These are phyloP conservation scores for Phaeosphaeria sp. DNA, from an alignment of 2,329 filamentous ascomycete species.

Conservation along the genomic window DNA sequence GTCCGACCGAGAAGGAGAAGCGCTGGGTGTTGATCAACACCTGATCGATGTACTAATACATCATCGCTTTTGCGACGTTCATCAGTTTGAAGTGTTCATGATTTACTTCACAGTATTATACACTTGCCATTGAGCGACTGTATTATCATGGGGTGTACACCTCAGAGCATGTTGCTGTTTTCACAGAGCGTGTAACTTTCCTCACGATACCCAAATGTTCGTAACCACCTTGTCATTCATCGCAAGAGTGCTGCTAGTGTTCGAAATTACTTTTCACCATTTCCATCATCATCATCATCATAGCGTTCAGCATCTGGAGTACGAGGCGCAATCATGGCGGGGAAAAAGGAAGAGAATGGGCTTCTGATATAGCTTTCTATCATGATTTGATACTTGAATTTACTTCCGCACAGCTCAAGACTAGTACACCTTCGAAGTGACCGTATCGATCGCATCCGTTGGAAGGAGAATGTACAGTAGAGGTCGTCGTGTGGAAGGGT, in stretches of 20 bases:
- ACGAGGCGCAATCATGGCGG: not conserved
- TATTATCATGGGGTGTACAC: not conserved
- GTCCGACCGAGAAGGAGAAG: conserved; percentile 68
- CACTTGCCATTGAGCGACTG: not conserved
- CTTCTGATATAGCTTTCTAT: not conserved
- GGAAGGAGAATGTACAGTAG: not conserved
- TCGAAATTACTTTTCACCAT: not conserved
- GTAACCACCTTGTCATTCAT: no score
- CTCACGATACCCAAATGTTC: no score
- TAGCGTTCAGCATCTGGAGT: conserved; percentile 5
- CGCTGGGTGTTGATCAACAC: conserved; percentile 59
- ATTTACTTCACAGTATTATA: not conserved
- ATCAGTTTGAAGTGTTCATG: not conserved
- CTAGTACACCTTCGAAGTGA: not conserved
- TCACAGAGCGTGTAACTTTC: not conserved
- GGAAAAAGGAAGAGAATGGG: not conserved
- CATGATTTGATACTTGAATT: not conserved
- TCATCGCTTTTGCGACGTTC: not conserved
- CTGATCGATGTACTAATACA: conserved; percentile 6
- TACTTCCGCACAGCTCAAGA: no score
- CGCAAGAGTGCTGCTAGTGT: not conserved
- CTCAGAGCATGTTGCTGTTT: not conserved
- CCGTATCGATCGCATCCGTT: not conserved
- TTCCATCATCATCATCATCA: not conserved
- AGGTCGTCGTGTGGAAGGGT: not conserved